Conservation (phyloP, 2,329 filamentous ascomycete genomes). For the Saccharata proteae region DNA sequence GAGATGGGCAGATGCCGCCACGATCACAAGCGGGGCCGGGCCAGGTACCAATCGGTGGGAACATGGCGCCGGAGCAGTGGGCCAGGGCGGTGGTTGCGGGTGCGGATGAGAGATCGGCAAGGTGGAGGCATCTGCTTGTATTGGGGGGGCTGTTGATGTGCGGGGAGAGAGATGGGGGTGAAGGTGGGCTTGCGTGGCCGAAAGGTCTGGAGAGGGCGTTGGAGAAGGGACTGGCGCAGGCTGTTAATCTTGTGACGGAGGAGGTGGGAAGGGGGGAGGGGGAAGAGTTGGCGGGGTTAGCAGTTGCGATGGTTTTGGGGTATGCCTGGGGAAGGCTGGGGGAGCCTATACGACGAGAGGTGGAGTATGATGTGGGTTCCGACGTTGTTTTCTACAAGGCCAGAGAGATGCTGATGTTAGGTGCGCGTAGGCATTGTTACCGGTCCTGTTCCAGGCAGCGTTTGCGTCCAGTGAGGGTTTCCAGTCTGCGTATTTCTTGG, state of each 20-base stretch:
- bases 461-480: constrained; percentile 62
- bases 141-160: constrained; percentile 69
- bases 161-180: constrained; percentile 43
- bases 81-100: constrained; percentile 45
- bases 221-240: constrained; percentile 60
- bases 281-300: constrained; percentile 35
- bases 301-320: constrained; percentile 59
- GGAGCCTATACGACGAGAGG: too few relatives aligned
- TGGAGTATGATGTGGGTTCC: constrained; percentile 49
- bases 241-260: constrained; percentile 61
- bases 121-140: constrained; percentile 78
- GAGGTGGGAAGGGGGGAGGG: constrained; percentile 40
- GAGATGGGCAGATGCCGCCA: constrained; percentile 14
- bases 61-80: constrained; percentile 44
- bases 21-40: constrained; percentile 13
- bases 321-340: constrained; percentile 55
- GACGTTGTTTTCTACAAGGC: constrained; percentile 5
- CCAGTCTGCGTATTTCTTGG: constrained; percentile 63
- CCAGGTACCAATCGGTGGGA: constrained; percentile 27
- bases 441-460: constrained; percentile 54
- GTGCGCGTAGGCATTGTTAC: too few relatives aligned
- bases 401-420: constrained; percentile 13
- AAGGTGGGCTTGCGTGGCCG: constrained; percentile 49
- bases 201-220: constrained; percentile 52
- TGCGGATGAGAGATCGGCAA: constrained; percentile 47